Evolutionary conservation across 768 basidiomycete genomes (phyloP).

Genomic region (Mycena leptocephala): DNA sequence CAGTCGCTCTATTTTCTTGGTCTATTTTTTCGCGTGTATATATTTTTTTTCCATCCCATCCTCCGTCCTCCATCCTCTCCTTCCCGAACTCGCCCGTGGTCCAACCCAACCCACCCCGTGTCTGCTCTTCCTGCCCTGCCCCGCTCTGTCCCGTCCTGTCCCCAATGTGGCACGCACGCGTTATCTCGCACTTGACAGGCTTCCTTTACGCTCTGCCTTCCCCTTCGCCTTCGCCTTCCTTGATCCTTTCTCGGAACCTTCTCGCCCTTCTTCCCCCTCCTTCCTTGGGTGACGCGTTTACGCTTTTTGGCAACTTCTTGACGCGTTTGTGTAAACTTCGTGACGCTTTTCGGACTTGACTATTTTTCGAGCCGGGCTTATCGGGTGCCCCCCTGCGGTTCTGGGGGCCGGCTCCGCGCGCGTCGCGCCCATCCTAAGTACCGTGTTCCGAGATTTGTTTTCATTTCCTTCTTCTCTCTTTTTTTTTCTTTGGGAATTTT

Average conservation of each 20-base stretch:
- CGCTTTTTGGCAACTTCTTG: background rate
- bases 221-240: background rate
- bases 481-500: background rate
- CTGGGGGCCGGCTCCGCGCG: too few relatives aligned
- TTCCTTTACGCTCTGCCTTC: slow-evolving; percentile 2
- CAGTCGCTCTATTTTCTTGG: background rate
- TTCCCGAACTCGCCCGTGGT: background rate
- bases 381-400: background rate
- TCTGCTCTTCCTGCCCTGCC: background rate
- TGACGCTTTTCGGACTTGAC: too few relatives aligned
- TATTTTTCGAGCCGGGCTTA: background rate
- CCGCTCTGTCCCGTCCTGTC: background rate
- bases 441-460: too few relatives aligned
- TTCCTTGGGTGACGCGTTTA: too few relatives aligned
- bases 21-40: background rate
- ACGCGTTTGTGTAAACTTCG: background rate
- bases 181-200: background rate
- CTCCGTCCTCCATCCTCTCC: background rate
- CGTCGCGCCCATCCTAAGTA: too few relatives aligned
- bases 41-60: background rate
- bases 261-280: too few relatives aligned
- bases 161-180: background rate
- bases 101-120: background rate
- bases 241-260: background rate
- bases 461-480: too few relatives aligned